Percentiles rank a stretch among this genome's conserved stretches.
These are phyloP conservation scores for Blepharisma stoltei DNA, from an alignment of 73 alveolate species.

Conservation along the genomic window DNA sequence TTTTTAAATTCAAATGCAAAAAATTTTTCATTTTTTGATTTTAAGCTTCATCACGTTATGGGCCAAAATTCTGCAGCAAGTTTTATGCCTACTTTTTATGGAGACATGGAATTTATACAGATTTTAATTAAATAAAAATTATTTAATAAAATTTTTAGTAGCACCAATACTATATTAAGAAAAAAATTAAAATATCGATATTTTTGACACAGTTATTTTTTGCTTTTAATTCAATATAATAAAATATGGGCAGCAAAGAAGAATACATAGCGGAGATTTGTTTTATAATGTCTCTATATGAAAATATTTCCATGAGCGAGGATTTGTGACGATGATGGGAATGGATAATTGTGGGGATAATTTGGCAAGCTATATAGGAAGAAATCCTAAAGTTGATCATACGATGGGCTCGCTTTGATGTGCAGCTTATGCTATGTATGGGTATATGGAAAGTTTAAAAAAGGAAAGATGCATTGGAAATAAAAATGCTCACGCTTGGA, in stretches of 20 bases:
- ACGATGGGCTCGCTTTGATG: background rate
- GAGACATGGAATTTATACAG: background rate
- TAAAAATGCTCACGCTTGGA: constrained; percentile 29
- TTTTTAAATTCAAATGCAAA: background rate
- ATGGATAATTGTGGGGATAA: constrained; percentile 11
- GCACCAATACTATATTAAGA: too few species aligned
- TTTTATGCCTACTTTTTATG: constrained; percentile 19
- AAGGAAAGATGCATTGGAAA: constrained; percentile 9
- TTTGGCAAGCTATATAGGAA: constrained; percentile 10
- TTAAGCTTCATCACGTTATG: background rate
- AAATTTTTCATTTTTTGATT: background rate
- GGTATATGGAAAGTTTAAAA: background rate
- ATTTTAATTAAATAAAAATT: too few species aligned
- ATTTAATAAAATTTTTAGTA: too few species aligned
- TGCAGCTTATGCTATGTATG: background rate
- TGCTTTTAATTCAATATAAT: too few species aligned
- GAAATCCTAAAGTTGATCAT: constrained; percentile 16
- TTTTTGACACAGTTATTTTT: too few species aligned
- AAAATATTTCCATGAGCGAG: background rate
- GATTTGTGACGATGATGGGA: background rate
- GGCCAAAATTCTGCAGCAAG: constrained; percentile 19
- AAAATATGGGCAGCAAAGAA: too few species aligned
- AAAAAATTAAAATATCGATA: too few species aligned
- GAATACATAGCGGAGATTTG: background rate
- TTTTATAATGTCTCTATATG: background rate